These are phyloP conservation scores for Fraxinus paxiana DNA, from an alignment of 305 asterid genomes.

Conservation along the genomic window DNA sequence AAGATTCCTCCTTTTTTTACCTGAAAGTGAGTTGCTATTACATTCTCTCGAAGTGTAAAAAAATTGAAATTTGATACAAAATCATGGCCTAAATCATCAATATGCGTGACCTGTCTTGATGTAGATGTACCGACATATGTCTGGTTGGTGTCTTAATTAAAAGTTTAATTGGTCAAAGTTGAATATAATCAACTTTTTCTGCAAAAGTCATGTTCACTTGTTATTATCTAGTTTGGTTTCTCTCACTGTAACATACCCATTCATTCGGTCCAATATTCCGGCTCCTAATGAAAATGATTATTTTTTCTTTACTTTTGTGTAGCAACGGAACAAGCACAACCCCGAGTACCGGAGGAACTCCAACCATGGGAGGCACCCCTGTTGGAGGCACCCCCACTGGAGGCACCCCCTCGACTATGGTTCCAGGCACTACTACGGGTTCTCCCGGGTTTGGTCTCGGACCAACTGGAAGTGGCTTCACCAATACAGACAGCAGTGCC, in stretches of 20 bases:
- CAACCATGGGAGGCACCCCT: conserved; percentile 25
- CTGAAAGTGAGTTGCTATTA: not conserved
- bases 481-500: conserved; percentile 21
- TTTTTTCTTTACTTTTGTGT: not conserved
- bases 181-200: not conserved
- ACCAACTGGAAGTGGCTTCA: conserved; percentile 34
- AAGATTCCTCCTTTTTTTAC: not conserved
- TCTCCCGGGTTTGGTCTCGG: conserved; percentile 32
- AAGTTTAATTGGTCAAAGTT: not conserved
- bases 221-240: not conserved
- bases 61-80: not conserved
- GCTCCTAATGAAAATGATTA: not conserved
- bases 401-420: conserved; percentile 14
- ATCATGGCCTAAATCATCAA: not conserved
- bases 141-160: not conserved
- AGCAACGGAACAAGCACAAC: conserved; percentile 26
- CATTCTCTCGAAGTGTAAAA: not conserved
- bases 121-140: not conserved
- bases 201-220: not conserved
- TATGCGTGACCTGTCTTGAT: conserved; percentile 23
- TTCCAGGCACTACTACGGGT: not conserved
- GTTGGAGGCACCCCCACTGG: conserved; percentile 3
- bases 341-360: conserved; percentile 27
- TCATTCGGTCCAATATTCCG: not conserved
- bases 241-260: not conserved